Evolutionary conservation across 805 yeast genomes (phyloP).

Genomic region (Lachancea kluyveri): DNA sequence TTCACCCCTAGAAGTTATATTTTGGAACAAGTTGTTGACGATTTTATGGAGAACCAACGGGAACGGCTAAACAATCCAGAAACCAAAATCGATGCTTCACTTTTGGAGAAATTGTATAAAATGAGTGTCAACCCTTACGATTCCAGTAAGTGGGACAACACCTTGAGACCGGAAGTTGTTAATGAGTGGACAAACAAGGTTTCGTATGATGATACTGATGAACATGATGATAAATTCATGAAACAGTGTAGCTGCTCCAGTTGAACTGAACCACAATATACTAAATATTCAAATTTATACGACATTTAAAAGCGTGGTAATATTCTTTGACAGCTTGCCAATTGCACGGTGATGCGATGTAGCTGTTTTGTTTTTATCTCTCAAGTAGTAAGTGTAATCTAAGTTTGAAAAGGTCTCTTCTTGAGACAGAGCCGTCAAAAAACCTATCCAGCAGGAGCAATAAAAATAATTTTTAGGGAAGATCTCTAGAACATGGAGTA

Average conservation of each 20-base stretch:
- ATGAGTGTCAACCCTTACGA: slow-evolving; percentile 79
- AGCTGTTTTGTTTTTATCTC: too few relatives aligned
- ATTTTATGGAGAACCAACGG: slow-evolving; percentile 44
- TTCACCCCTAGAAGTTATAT: slow-evolving; percentile 85
- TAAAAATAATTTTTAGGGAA: too few relatives aligned
- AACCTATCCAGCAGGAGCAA: too few relatives aligned
- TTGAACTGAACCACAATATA: slow-evolving; percentile 11
- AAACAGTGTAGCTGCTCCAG: slow-evolving; percentile 70
- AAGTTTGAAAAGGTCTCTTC: too few relatives aligned
- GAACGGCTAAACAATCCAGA: slow-evolving; percentile 34
- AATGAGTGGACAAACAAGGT: slow-evolving; percentile 45
- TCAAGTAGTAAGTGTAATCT: too few relatives aligned
- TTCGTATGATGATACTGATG: slow-evolving; percentile 45
- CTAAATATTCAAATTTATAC: too few relatives aligned
- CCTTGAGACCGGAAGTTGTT: slow-evolving; percentile 47
- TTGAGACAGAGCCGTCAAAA: too few relatives aligned
- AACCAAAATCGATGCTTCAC: slow-evolving; percentile 26
- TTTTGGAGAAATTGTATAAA: slow-evolving; percentile 53
- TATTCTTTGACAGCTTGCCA: too few relatives aligned
- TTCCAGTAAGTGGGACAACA: slow-evolving; percentile 55
- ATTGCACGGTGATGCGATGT: too few relatives aligned
- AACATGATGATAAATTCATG: slow-evolving; percentile 51
- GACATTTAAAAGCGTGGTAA: too few relatives aligned
- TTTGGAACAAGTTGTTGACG: slow-evolving; percentile 70
- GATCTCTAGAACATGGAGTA: too few relatives aligned